A percentile compares a stretch with the other conserved stretches of the same genome.
Conservation (phyloP, 306 rosid species). For the Hippophae rhamnoides region DNA sequence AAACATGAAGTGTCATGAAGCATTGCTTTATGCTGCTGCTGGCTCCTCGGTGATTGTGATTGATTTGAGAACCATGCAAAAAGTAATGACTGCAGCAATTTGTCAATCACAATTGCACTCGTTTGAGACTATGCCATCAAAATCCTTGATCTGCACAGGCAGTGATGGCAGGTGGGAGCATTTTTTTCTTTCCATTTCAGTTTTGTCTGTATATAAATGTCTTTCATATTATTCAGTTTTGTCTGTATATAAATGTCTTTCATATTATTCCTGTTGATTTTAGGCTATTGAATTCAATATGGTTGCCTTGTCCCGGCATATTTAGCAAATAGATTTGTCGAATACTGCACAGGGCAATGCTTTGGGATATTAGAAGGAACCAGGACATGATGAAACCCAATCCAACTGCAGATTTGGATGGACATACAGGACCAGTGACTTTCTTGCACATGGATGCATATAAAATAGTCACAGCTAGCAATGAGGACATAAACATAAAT, state of each 20-base stretch:
- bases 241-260: slow-evolving; percentile 1
- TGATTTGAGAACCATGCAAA: slow-evolving; percentile 81
- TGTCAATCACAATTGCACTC: slow-evolving; percentile 41
- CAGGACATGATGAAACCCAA: slow-evolving; percentile 28
- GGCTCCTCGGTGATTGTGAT: slow-evolving; percentile 55
- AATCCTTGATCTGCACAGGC: slow-evolving; percentile 63
- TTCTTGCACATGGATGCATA: slow-evolving; percentile 54
- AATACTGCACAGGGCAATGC: slow-evolving; percentile 59
- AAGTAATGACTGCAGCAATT: slow-evolving; percentile 44
- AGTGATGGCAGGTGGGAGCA: slow-evolving; percentile 46
- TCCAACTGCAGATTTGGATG: slow-evolving; percentile 56
- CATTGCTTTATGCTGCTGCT: slow-evolving; percentile 57
- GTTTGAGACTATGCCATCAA: slow-evolving; percentile 52
- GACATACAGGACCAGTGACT: slow-evolving; percentile 48
- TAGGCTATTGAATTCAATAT: neutral
- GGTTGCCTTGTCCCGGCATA: neutral
- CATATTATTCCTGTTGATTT: neutral
- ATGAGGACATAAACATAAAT: slow-evolving; percentile 21
- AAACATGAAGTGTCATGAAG: slow-evolving; percentile 66
- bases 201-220: slow-evolving; percentile 5
- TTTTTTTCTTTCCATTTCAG: neutral
- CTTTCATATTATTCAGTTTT: neutral
- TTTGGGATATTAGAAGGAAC: slow-evolving; percentile 73
- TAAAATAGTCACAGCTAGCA: slow-evolving; percentile 65
- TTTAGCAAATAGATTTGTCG: slow-evolving; percentile 1